Base-by-base conservation (phyloP, 257 asterid genomes). In the Solanum tacnaense region DNA sequence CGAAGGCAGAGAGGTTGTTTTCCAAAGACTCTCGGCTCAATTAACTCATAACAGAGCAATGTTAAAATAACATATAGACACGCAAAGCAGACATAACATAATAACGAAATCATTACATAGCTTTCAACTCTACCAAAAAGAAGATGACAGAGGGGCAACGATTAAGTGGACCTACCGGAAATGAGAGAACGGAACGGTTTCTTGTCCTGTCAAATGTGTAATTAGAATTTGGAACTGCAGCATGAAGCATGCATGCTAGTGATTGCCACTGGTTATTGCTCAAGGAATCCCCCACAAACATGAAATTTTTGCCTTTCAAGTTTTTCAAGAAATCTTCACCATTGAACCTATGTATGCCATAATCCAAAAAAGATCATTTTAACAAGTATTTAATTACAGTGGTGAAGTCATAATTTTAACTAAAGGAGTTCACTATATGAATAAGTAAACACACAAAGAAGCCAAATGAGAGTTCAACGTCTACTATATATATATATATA, bases 201-300 rank as follows among this genome's bases (percentile, higher is more conserved):
- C 88, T 86, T 38, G 9, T 71, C 13, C 85, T 72, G 3, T 20
- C 78, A 21, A 90, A 87, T 85, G 84, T 95, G 90, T 90, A 90
- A 13, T 58, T 88, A 13, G 93, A 89, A 6, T 89, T 74, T 3
- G 94, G 94, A 21, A 91, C 84, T 1, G 94, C 90, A 9, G 75
- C 90, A 13, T 91, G 97, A 81, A 95, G 92, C 95, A 95, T 86
- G 90, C 98, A 94, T 7, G 95, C 89, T 4, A 95, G 90, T n/a
- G 98, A 95, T 86, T 94, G 95, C 93, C 94, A 93, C 49, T 93
- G 98, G 58, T 94, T 92, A 1, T 84, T 87, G 90, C 95, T 90
- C 71, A 94, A 84, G 23, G 98, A 95, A 86, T 95, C 98, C 56
- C 98, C 98, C 27, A 95, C 98, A 85, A 95, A 95, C 91, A 95